These are phyloP conservation scores for Ganoderma sinense DNA, from an alignment of 1,284 basidiomycete genomes.

Conservation along the genomic window DNA sequence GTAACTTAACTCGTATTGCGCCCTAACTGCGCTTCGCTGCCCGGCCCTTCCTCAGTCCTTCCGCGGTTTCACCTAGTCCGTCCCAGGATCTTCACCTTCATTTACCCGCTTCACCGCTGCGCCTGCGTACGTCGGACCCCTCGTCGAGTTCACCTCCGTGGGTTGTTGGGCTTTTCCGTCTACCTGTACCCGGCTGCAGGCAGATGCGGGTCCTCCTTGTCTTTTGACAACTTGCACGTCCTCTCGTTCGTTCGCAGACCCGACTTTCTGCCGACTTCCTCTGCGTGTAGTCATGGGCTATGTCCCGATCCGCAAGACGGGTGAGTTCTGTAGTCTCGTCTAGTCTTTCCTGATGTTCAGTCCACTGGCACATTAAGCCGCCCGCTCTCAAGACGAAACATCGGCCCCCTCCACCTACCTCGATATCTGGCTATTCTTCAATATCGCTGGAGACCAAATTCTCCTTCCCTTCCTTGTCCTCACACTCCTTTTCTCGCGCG, in stretches of 20 bases:
- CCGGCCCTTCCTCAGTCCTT: background rate
- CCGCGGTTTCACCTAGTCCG: background rate
- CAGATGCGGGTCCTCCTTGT: conserved; percentile 21
- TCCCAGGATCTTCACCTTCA: conserved; percentile 15
- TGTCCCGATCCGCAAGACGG: conserved; percentile 4
- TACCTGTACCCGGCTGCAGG: conserved; percentile 26
- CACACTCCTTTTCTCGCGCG: conserved; percentile 53
- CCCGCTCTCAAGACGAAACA: conserved; percentile 29
- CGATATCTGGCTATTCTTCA: conserved; percentile 51
- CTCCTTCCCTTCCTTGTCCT: conserved; percentile 55
- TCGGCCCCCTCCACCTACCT: conserved; percentile 31
- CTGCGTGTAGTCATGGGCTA: background rate
- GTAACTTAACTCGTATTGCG: background rate
- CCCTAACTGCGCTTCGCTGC: background rate
- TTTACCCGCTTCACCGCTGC: conserved; percentile 17
- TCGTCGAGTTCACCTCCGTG: background rate
- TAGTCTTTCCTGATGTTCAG: background rate
- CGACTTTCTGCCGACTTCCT: background rate
- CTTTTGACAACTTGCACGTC: conserved; percentile 3
- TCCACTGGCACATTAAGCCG: conserved; percentile 18
- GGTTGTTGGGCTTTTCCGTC: conserved; percentile 21
- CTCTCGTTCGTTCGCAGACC: background rate
- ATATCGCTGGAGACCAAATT: conserved; percentile 56
- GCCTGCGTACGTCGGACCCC: conserved; percentile 6
- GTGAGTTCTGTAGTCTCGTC: conserved; percentile 10